Evolutionary conservation across 495 filamentous ascomycete species (phyloP), one percentile per base, ranked within the genome.

Genomic region (Talaromyces proteolyticus): DNA sequence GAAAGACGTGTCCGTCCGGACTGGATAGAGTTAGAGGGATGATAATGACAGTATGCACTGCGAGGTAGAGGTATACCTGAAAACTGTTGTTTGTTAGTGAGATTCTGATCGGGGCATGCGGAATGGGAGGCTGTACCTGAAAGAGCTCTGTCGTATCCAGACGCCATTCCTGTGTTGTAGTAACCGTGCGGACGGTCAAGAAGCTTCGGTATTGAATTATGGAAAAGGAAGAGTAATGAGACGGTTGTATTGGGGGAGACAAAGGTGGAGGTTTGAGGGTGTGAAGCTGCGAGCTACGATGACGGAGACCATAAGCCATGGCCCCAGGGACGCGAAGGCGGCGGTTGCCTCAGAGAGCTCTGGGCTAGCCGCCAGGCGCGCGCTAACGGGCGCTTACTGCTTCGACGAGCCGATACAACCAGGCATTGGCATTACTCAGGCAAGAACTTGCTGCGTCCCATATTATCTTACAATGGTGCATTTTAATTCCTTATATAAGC

Each of bases 1-100:
- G 93, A 78, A 98, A 97, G 58, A 98, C 92, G 75, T 98, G 93
- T 69, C 93, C 93, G 73, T 98, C 93, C 57, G 93, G 93, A 76
- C 92, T 96, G 57, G 60, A 62, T 44, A 53, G 51, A 44, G 42
- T 72, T 59, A 65, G 57, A 51, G n/a, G 22, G 10, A 6, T 40
- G 12, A 34, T 39, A 3, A n/a, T 49, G 17, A 4, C 18, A 7
- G 14, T 3, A 40, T 24, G 4, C 40, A 65, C 59, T 57, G 24
- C 40, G 53, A 54, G 19, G 54, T 54, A 49, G 53, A 54, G 19
- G 54, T 54, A 49, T 63, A 85, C 85, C 82, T 86, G 70, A 86
- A 87, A 49, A 88, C 85, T 88, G 20, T 45, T 44, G 48, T 53
- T 34, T 40, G 34, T 38, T 25, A 59, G 78, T 49, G 72, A 81